Base-by-base conservation (phyloP, 306 rosid species). In the Canavalia gladiata region DNA sequence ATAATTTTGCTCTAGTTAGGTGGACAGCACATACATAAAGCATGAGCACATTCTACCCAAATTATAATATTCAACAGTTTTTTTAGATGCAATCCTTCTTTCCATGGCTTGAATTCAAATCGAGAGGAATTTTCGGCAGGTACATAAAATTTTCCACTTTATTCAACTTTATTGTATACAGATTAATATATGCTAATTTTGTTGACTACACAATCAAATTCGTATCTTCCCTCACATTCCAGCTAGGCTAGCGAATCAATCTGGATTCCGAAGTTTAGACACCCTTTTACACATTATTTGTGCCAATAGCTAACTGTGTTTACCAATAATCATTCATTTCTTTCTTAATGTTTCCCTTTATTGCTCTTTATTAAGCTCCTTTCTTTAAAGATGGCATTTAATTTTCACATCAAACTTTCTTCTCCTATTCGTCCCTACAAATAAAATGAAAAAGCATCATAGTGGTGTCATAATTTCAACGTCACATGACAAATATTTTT, bases 211-310 rank as follows among this genome's bases (percentile, higher is more conserved):
- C 28, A 29, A 18, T 42, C 4, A 65, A 68, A 63, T 73, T 78
- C 58, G 35, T 2, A 7, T 51, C 59, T 57, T 64, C 50, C 33
- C 43, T 45, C 67, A 25, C 72, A 43, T 74, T 68, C 82, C 79
- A 82, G 66, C 79, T 10, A 60, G 25, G 68, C 66, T 78, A 54
- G 60, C 25, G 58, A 81, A 50, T 41, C 73, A 49, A 34, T 18
- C 59, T 31, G n/a, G 50, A 59, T 31, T 59, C n/a, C 31, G 66
- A 18, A 55, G 18, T 42, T 11, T 11, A 41, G 29, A 39, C 18
- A 65, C 75, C 56, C 54, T 34, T 39, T 59, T 75, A 73, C 7
- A 42, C 5, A 31, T 43, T 52, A 73, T 45, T 72, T 72, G 37
- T 37, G 33, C 6, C 51, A 37, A 54, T 54, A 75, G 47, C 59